These are phyloP conservation scores for Yueomyces sp. DNA, from an alignment of 805 yeast genomes.

Conservation along the genomic window DNA sequence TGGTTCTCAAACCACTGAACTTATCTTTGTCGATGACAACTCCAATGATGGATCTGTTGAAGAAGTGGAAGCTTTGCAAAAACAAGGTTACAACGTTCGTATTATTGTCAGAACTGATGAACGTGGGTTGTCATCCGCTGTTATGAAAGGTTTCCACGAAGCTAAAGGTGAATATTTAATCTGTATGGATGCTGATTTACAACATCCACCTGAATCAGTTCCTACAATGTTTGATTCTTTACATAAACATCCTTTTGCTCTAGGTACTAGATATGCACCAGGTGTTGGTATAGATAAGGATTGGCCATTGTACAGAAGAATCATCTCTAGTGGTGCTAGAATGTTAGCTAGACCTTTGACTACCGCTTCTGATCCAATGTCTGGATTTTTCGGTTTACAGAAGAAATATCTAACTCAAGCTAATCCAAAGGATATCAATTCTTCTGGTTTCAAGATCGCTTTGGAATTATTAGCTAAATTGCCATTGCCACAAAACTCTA, in stretches of 20 bases:
- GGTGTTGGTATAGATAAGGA: constrained; percentile 42
- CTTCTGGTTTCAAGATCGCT: constrained; percentile 38
- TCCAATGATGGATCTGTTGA: constrained; percentile 40
- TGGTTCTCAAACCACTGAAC: constrained; percentile 30
- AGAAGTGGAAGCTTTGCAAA: constrained; percentile 32
- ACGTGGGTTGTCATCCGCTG: constrained; percentile 39
- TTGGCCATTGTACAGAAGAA: constrained; percentile 39
- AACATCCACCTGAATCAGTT: constrained; percentile 40
- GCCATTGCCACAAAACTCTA: constrained; percentile 26
- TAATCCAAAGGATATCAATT: constrained; percentile 25
- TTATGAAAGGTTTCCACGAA: constrained; percentile 33
- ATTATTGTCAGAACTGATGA: constrained; percentile 38
- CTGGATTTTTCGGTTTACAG: constrained; percentile 39
- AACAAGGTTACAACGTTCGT: constrained; percentile 34
- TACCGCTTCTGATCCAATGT: constrained; percentile 40
- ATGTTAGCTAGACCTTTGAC: constrained; percentile 36
- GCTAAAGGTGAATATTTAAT: constrained; percentile 34
- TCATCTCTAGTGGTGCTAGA: constrained; percentile 37
- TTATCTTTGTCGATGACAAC: constrained; percentile 39
- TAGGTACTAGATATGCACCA: constrained; percentile 41
- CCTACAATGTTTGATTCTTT: constrained; percentile 31
- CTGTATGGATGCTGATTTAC: constrained; percentile 43
- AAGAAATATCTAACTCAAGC: constrained; percentile 29
- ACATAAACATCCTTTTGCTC: constrained; percentile 30
- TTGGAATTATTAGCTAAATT: constrained; percentile 34